Percentiles rank a stretch among this genome's conserved stretches.
phyloP scores from a whole-genome alignment of 1,284 basidiomycete genomes.

The Porodaedalea pini region DNA sequence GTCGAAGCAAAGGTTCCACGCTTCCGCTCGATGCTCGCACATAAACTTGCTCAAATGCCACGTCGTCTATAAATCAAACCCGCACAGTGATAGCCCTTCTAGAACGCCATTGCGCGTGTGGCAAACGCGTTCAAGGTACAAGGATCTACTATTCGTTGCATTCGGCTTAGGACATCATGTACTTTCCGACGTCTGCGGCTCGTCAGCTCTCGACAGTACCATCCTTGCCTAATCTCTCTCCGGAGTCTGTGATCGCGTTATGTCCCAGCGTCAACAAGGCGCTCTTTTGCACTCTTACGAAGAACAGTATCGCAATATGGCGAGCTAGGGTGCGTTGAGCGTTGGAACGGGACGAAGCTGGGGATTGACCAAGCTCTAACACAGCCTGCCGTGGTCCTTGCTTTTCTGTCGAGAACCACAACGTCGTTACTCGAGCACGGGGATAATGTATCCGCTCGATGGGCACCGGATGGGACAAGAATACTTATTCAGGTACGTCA shows the following conservation, averaged over 20 bases:
- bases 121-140: not conserved
- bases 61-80: not conserved
- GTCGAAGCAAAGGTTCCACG: not conserved
- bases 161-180: slow-evolving; percentile 45
- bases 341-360: slow-evolving; percentile 16
- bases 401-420: slow-evolving; percentile 70
- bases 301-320: slow-evolving; percentile 72
- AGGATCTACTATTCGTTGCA: not conserved
- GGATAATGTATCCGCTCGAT: slow-evolving; percentile 66
- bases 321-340: slow-evolving; percentile 68
- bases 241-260: slow-evolving; percentile 57
- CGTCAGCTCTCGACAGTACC: slow-evolving; percentile 65
- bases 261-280: slow-evolving; percentile 69
- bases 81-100: not conserved
- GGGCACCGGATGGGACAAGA: slow-evolving; percentile 75
- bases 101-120: not conserved
- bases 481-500: slow-evolving; percentile 72
- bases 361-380: not conserved
- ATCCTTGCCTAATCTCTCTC: slow-evolving; percentile 56
- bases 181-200: slow-evolving; percentile 78
- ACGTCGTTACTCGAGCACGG: slow-evolving; percentile 80
- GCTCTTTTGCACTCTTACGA: slow-evolving; percentile 74
- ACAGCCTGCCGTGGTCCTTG: slow-evolving; percentile 77
- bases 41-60: slow-evolving; percentile 8
- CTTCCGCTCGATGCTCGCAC: not conserved